Evolutionary conservation across 176 grass and related monocot genomes (phyloP), one percentile per base, ranked within the genome.

Genomic region (Cenchrus fungigraminus): DNA sequence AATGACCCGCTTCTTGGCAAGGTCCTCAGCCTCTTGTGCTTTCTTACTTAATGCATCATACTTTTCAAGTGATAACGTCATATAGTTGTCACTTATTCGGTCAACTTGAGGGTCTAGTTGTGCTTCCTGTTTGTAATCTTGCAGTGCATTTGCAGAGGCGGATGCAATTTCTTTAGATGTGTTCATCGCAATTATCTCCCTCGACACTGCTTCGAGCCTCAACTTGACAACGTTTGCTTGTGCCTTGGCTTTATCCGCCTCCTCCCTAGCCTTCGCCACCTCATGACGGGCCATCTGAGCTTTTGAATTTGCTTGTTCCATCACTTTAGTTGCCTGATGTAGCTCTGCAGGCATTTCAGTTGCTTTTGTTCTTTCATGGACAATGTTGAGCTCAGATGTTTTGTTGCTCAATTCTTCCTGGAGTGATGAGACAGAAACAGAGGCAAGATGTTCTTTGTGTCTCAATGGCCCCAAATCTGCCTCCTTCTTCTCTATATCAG

Each of bases 111-210:
- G 59, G 5, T 76, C 76, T 22, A 76, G n/a, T 76, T 71, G 79
- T 54, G 55, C 61, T 8, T 64, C 87, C 0, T 45, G 67, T 54
- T 87, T 86, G 63, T 76, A 91, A 75, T 89, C 88, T 62, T 87
- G 74, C 59, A 92, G 75, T 65, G 88, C 87, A 78, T 89, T 84
- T 84, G 83, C 80, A 49, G 95, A 82, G 51, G 84, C 76, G 31
- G 7, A 46, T 52, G 92, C 92, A 20, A 97, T 54, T 58, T 94
- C 85, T 82, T 89, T 40, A 8, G 92, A 92, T 60, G 90, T 70
- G 68, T 91, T 94, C 19, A 88, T 40, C 0, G 86, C 95, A 74
- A 92, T 81, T 49, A 92, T 94, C 89, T 97, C 92, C 65, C 74
- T 92, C 2, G 82, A 64, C 15, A 25, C 51, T 32, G 92, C 95